These are phyloP conservation scores for Penicillium robsamsonii DNA, from an alignment of 495 filamentous ascomycete genomes.

Conservation along the genomic window DNA sequence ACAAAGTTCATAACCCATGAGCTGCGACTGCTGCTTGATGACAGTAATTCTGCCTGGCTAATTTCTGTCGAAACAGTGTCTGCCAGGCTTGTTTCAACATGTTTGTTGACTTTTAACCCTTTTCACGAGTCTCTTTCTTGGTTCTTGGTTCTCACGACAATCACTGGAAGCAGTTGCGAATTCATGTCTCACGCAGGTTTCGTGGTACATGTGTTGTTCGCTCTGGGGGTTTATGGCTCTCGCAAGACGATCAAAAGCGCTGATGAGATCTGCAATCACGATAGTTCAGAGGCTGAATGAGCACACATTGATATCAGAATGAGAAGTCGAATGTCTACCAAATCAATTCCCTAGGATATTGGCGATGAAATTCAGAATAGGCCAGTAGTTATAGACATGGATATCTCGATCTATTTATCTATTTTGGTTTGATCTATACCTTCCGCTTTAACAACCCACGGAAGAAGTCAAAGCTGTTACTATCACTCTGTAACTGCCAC, in stretches of 20 bases:
- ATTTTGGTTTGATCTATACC: conserved; percentile 30
- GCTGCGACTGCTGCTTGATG: neutral
- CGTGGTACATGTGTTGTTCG: no score
- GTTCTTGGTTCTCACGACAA: no score
- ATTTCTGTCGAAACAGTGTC: neutral
- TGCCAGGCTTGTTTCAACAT: no score
- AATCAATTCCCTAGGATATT: neutral
- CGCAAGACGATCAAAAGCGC: neutral
- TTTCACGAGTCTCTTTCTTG: no score
- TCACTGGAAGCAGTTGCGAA: no score
- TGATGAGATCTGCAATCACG: neutral
- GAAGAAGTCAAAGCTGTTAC: conserved; percentile 99
- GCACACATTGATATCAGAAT: neutral
- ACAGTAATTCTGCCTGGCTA: neutral
- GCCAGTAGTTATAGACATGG: neutral
- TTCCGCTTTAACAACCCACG: conserved; percentile 83
- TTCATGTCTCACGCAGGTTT: no score
- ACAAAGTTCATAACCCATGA: neutral
- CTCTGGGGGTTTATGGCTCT: neutral
- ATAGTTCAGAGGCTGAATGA: neutral
- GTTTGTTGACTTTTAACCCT: no score
- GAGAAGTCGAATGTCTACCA: neutral
- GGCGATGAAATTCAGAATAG: neutral
- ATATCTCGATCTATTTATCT: neutral
- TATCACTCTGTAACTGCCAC: conserved; percentile 88